phyloP scores from a whole-genome alignment of 2,329 filamentous ascomycete species.

The Neonectria faginata region DNA sequence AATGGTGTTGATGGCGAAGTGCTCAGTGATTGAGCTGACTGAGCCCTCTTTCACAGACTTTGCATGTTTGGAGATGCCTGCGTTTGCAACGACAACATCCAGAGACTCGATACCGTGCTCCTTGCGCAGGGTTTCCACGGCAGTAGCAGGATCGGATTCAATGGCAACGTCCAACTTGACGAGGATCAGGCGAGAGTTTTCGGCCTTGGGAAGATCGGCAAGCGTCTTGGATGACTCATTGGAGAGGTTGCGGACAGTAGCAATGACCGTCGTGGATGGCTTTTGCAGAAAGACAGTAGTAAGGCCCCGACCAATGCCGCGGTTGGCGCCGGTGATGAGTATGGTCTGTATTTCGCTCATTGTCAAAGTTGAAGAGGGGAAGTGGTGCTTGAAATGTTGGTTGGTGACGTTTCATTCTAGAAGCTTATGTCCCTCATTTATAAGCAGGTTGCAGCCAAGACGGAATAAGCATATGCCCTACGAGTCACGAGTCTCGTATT shows the following conservation, averaged over 20 bases:
- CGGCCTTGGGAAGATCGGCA: constrained; percentile 2
- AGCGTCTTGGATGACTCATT: constrained; percentile 6
- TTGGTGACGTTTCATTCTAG: not conserved
- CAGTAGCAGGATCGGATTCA: not conserved
- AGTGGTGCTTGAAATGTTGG: not conserved
- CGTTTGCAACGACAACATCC: constrained; percentile 21
- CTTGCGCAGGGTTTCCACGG: not conserved
- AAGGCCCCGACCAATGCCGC: constrained; percentile 55
- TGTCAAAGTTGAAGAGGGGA: not conserved
- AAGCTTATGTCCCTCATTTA: not conserved
- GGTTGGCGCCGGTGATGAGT: constrained; percentile 55
- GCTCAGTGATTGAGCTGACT: not conserved
- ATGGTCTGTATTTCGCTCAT: constrained; percentile 5
- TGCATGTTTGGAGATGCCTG: constrained; percentile 5
- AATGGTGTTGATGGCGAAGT: constrained; percentile 10
- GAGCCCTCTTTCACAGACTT: not conserved
- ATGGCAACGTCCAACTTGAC: constrained; percentile 14
- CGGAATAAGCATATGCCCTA: not conserved
- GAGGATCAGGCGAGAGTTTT: constrained; percentile 4
- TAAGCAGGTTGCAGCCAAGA: not conserved
- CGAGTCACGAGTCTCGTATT: too few species aligned
- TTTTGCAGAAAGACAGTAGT: constrained; percentile 56
- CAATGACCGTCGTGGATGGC: constrained; percentile 52
- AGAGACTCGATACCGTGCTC: constrained; percentile 8
- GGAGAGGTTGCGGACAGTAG: constrained; percentile 11